Percentiles rank a stretch among this genome's conserved stretches.
Conservation (phyloP, 306 rosid species). For the Adenanthera pavonina region DNA sequence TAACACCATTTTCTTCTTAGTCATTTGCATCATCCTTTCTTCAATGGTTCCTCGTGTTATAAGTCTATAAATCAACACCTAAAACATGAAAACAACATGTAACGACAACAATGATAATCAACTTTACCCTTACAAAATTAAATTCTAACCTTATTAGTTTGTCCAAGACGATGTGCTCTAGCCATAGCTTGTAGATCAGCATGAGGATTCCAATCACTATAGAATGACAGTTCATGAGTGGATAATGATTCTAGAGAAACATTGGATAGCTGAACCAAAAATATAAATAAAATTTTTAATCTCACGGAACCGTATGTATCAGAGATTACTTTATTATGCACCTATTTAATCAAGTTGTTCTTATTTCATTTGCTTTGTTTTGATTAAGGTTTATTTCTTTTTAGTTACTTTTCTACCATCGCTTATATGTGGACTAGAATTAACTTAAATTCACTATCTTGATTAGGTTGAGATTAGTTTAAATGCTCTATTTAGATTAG, state of each 20-base stretch:
- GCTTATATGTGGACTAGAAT: neutral
- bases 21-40: slow-evolving; percentile 99
- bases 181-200: slow-evolving; percentile 99
- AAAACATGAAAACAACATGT: slow-evolving; percentile 41
- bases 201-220: slow-evolving; percentile 99
- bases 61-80: slow-evolving; percentile 98
- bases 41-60: slow-evolving; percentile 93
- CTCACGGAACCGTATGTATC: neutral
- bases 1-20: slow-evolving; percentile 98
- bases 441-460: neutral
- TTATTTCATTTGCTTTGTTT: neutral
- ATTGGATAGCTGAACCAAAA: slow-evolving; percentile 20
- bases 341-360: neutral
- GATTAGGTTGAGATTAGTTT: neutral
- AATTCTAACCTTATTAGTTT: slow-evolving; percentile 84
- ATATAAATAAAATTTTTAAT: neutral
- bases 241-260: slow-evolving; percentile 6
- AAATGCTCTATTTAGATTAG: neutral
- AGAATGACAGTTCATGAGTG: slow-evolving; percentile 39
- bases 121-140: slow-evolving; percentile 28
- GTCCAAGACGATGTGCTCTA: slow-evolving; percentile 99
- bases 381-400: neutral
- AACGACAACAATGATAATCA: slow-evolving; percentile 28
- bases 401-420: neutral
- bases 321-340: neutral